phyloP scores from a whole-genome alignment of 2,329 filamentous ascomycete species.

The Davidsoniella virescens region DNA sequence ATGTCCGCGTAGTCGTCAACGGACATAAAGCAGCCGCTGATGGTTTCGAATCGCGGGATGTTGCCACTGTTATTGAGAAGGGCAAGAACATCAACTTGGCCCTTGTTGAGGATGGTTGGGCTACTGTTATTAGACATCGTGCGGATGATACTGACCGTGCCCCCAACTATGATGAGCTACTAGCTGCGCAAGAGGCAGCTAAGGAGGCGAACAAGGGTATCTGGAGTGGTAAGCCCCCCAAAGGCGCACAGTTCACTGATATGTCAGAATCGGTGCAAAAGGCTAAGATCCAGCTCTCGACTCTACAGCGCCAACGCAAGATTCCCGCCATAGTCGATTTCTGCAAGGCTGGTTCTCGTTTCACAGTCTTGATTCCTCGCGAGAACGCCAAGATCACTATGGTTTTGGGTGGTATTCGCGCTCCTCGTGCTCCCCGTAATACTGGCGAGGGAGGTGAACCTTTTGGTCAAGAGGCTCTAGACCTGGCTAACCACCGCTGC shows the following conservation, averaged over 20 bases:
- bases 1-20: conserved; percentile 76
- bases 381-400: conserved; percentile 92
- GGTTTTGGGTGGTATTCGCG: conserved; percentile 82
- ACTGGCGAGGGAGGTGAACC: conserved; percentile 72
- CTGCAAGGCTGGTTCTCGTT: conserved; percentile 91
- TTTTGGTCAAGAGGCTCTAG: conserved; percentile 86
- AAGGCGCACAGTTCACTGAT: conserved; percentile 68
- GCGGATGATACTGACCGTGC: conserved; percentile 90
- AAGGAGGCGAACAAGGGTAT: conserved; percentile 85
- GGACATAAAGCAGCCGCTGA: conserved; percentile 80
- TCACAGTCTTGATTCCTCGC: conserved; percentile 78
- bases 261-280: conserved; percentile 88
- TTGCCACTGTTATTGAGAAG: conserved; percentile 70
- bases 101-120: conserved; percentile 85
- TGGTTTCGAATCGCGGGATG: conserved; percentile 86
- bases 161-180: conserved; percentile 79
- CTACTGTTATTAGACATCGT: conserved; percentile 84
- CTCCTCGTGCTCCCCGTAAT: conserved; percentile 65
- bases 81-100: conserved; percentile 74
- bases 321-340: conserved; percentile 91
- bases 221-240: conserved; percentile 80
- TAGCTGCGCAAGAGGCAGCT: conserved; percentile 65
- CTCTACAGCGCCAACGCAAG: conserved; percentile 78
- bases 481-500: conserved; percentile 74
- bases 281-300: conserved; percentile 81